Evolutionary conservation across 1,284 basidiomycete genomes (phyloP), one percentile per base, ranked within the genome.

Genomic region (Quambalaria eucalypti): DNA sequence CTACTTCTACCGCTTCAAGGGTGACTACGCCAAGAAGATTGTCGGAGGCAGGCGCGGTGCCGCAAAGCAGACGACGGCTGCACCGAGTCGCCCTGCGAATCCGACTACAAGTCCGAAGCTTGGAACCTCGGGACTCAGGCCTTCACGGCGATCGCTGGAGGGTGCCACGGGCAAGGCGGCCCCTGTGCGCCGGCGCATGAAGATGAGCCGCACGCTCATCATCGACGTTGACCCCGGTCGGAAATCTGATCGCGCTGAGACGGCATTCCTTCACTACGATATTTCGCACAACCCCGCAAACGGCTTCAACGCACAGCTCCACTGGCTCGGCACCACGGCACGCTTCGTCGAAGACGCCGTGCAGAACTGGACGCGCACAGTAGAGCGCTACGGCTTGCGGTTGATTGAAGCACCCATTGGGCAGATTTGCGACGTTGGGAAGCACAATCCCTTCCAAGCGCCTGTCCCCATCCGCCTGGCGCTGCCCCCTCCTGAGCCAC

Each of bases 251-350:
- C 68, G 71, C 0, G 66, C 72, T 10, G 73, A 75, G 48, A 46
- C 42, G 19, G 71, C 72, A 2, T 64, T 74, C 51, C 50, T 75
- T 28, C 73, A 75, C 48, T 71, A 74, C 58, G 73, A 75, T 52
- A 56, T 72, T 1, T 62, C 73, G 25, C 73, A 75, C 61, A 76
- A 76, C 39, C 70, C 73, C 50, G 68, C 66, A 8, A 76, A 76
- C 54, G 72, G 73, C 14, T 76, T 76, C 61, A 76, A 74, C 51
- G 74, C 71, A 50, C 92, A 98, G 76, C 81, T 98, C 40, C 90
- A 97, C 65, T 98, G 95, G 93, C 85, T 97, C 25, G 91, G 90
- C 8, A 89, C 91, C 0, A 92, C 90, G 0, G 88, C 90, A n/a
- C 84, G 88, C n/a, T 86, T 87, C 61, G 88, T 98, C 56, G 93